Evolutionary conservation across 2,329 filamentous ascomycete genomes (phyloP).

Genomic region (Sclerotinia subarctica): DNA sequence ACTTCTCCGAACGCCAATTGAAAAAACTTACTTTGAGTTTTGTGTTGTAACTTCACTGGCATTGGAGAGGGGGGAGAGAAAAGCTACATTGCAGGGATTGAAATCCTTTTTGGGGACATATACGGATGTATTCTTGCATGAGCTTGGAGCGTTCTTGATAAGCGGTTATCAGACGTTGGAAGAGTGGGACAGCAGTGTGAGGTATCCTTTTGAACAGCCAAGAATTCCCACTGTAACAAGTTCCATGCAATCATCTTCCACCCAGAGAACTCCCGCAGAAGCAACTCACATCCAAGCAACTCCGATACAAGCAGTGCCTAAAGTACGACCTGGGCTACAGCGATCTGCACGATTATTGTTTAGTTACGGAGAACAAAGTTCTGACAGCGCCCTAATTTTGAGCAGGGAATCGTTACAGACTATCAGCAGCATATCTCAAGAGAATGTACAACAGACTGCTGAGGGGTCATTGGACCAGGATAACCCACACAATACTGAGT

Average conservation of each 20-base stretch:
- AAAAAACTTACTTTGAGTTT: neutral
- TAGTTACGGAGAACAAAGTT: rapidly evolving
- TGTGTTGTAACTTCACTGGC: neutral
- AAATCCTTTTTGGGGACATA: neutral
- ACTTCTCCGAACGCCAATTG: too few relatives aligned
- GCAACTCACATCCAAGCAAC: neutral
- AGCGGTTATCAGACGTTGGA: neutral
- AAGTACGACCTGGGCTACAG: neutral
- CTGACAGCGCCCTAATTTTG: too few relatives aligned
- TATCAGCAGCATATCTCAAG: neutral
- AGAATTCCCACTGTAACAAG: too few relatives aligned
- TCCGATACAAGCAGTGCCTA: too few relatives aligned
- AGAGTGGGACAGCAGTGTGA: neutral
- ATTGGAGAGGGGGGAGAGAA: neutral
- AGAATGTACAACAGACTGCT: neutral
- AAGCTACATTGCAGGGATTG: neutral
- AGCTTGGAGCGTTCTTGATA: neutral
- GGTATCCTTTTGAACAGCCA: neutral
- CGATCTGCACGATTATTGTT: neutral
- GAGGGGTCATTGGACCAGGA: neutral
- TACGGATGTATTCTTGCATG: neutral
- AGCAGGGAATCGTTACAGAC: neutral
- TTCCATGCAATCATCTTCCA: too few relatives aligned
- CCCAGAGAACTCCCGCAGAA: too few relatives aligned
- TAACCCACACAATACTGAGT: neutral